Evolutionary conservation across 192 early-diverging fungal genomes (phyloP), one percentile per base, ranked within the genome.

Genomic region (Coemansia sp.): DNA sequence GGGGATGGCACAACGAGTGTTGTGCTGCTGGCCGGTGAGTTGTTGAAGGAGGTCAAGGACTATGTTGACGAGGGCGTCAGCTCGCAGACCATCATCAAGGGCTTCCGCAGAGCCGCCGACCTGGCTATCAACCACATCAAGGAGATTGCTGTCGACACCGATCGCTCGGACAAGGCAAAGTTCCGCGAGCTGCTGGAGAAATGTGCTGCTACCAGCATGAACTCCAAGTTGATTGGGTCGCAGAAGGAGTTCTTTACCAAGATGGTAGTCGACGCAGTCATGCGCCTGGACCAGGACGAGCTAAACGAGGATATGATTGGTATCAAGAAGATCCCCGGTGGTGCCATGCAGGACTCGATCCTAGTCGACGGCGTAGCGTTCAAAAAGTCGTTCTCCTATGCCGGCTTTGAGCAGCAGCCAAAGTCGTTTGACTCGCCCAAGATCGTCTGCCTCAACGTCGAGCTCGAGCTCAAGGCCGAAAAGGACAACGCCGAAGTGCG

Each of bases 341-440:
- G 97, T 55, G 97, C 92, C 29, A 96, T 99, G 95, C 93, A 97
- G 87, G 97, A 99, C 71, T 98, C 96, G n/a, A 60, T 96, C 29
- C 85, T 97, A 67, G 81, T 99, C 43, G 89, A 96, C 61, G 97
- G 97, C 71, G 97, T 99, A 59, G 97, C 97, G 13, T 99, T 99
- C 86, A 99, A 99, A 76, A 99, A 99, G 86, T 96, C 96, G 13
- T 99, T 99, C 78, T 92, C 95, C 22, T 98, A 99, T 79, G 97
- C 97, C 37, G 97, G 97, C 62, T 99, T 99, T 68, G 97, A 99
- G 84, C 97, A 99, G 84, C 96, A 99, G 82, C 97, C 97, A 65
- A 99, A 99, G 84, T 76, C 84, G 30, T 96, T 98, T 78, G 87
- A 89, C 67, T 86, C 89, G 77, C 97, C 96, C 64, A 93, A 90